Base-by-base conservation (phyloP, 192 early-diverging fungal genomes). In the Coemansia sp. region DNA sequence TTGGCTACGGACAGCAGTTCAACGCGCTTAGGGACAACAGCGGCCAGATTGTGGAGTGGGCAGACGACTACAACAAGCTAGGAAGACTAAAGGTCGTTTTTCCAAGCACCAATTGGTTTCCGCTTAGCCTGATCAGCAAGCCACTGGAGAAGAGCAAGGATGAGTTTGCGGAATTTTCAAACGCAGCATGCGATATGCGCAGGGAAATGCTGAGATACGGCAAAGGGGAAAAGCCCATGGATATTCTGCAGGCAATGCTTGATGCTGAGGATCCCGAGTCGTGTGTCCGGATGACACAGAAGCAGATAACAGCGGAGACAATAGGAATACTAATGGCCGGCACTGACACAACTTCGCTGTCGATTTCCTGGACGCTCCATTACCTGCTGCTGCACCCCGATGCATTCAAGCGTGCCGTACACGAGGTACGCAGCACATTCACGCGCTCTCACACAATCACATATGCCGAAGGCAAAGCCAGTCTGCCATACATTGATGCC, bases 181-280 rank as follows among this genome's bases (percentile, higher is more conserved):
- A 62, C 32, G 52, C 37, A 3, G 71, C 67, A 5, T 42, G 49
- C 4, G 43, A 71, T 16, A 12, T 18, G 5, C 69, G 72, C 13
- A 56, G 60, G 7, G 56, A 70, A 3, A 26, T 64, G 37, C 52
- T 76, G 21, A 40, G 64, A 18, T 3, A 39, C 0, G 70, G 64
- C 2, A 19, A 56, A 39, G 37, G 23, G 11, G 69, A 72, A 11
- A 74, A 76, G 49, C 75, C 81, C 45, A 71, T 72, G 37, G 83
- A 85, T 37, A 63, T 80, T 9, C 45, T 85, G 59, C 83, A 85
- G 44, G 61, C 75, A 4, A 15, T 81, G 12, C 49, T 84, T 23
- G 83, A 84, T 18, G 63, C 63, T 4, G 74, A 72, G 37, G 77
- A 84, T 23, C 69, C 74, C 9, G 75, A 85, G 0, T 71, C 75